phyloP scores from a whole-genome alignment of 1,284 basidiomycete species.

The Fomes fomentarius region DNA sequence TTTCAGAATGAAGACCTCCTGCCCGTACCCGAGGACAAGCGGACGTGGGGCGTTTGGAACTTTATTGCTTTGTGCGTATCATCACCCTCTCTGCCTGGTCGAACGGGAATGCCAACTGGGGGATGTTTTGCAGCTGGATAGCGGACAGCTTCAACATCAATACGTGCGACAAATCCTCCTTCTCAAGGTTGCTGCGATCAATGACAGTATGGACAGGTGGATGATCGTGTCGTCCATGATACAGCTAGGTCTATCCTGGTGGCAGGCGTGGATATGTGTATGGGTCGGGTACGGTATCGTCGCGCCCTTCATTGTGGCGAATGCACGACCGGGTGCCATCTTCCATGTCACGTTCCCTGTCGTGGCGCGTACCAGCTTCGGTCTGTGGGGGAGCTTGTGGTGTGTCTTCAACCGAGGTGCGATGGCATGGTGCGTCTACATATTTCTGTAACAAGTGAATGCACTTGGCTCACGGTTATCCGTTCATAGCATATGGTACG shows the following conservation, averaged over 20 bases:
- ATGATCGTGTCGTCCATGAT: constrained; percentile 81
- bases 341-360: constrained; percentile 84
- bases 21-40: constrained; percentile 59
- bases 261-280: constrained; percentile 82
- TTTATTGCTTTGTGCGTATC: constrained; percentile 62
- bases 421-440: constrained; percentile 67
- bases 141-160: constrained; percentile 84
- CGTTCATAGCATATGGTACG: constrained; percentile 69
- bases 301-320: constrained; percentile 77
- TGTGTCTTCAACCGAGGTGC: constrained; percentile 80
- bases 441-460: not conserved
- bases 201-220: constrained; percentile 49
- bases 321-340: constrained; percentile 82
- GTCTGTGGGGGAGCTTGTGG: constrained; percentile 84
- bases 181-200: constrained; percentile 2
- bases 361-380: constrained; percentile 77
- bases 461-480: not conserved
- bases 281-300: constrained; percentile 78
- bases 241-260: constrained; percentile 77
- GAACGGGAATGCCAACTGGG: not conserved
- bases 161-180: constrained; percentile 52
- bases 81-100: constrained; percentile 4
- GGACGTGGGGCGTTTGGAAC: constrained; percentile 64
- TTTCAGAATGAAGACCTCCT: constrained; percentile 64
- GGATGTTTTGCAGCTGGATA: constrained; percentile 59